Percentiles rank a stretch among this genome's conserved stretches.
Evolutionary conservation across 768 basidiomycete genomes (phyloP).

Genomic region (Fomitopsis pulvina): DNA sequence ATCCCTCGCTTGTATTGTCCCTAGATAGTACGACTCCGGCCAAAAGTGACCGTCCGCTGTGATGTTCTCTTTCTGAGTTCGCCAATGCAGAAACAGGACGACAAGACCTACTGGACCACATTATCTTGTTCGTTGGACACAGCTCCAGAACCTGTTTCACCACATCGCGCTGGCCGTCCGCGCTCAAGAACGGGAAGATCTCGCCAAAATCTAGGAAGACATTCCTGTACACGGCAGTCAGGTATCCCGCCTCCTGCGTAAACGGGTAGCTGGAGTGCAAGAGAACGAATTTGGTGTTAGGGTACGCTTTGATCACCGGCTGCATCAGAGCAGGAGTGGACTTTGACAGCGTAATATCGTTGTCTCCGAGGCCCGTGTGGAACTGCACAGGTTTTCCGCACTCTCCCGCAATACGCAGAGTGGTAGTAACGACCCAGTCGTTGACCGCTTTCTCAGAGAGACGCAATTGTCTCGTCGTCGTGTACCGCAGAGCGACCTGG

Average conservation of each 20-base stretch:
- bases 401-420: constrained; percentile 45
- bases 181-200: constrained; percentile 64
- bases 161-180: constrained; percentile 52
- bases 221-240: constrained; percentile 64
- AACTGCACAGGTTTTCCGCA: constrained; percentile 72
- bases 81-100: not conserved
- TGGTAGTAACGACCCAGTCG: constrained; percentile 54
- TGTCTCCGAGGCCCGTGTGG: constrained; percentile 78
- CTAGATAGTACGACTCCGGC: constrained; percentile 74
- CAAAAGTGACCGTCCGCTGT: constrained; percentile 65
- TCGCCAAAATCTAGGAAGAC: constrained; percentile 80
- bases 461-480: constrained; percentile 36
- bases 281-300: constrained; percentile 55
- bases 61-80: not conserved
- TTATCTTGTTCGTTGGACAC: constrained; percentile 68
- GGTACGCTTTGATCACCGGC: constrained; percentile 56
- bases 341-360: constrained; percentile 50
- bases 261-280: constrained; percentile 77
- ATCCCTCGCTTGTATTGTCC: constrained; percentile 54
- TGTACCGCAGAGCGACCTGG: constrained; percentile 29
- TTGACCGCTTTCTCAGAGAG: constrained; percentile 59
- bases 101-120: constrained; percentile 68
- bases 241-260: constrained; percentile 72
- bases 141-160: constrained; percentile 64
- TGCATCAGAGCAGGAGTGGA: constrained; percentile 66